Evolutionary conservation across 2,329 filamentous ascomycete genomes (phyloP).

Genomic region (Alternaria rosae): DNA sequence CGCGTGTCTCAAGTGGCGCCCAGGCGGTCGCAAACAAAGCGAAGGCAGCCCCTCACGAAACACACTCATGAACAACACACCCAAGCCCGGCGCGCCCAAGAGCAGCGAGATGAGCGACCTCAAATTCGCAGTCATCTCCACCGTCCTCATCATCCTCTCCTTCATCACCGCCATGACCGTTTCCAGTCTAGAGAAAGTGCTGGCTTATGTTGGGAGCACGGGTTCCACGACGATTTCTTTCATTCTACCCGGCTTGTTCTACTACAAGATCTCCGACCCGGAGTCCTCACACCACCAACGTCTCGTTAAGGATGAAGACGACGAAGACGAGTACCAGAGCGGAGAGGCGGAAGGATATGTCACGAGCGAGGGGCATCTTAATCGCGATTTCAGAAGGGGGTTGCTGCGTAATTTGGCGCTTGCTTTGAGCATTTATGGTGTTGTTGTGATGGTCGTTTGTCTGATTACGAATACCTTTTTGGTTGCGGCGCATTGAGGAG

Average conservation of each 20-base stretch:
- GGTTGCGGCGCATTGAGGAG: conserved; percentile 64
- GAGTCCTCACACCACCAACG: conserved; percentile 86
- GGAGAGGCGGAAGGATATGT: conserved; percentile 60
- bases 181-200: conserved; percentile 83
- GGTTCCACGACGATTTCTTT: conserved; percentile 96
- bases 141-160: conserved; percentile 79
- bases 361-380: conserved; percentile 56
- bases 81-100: conserved; percentile 21
- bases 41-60: conserved; percentile 52
- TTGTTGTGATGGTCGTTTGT: conserved; percentile 89
- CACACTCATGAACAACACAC: conserved; percentile 53
- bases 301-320: conserved; percentile 89
- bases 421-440: conserved; percentile 80
- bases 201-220: conserved; percentile 94
- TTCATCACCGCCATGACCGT: conserved; percentile 93
- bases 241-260: conserved; percentile 94
- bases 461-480: conserved; percentile 87
- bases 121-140: conserved; percentile 89
- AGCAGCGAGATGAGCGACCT: conserved; percentile 76
- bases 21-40: conserved; percentile 52
- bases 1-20: conserved; percentile 92
- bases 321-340: conserved; percentile 69
- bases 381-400: conserved; percentile 69
- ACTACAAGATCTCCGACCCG: conserved; percentile 96
- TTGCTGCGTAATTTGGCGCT: conserved; percentile 76